A percentile compares a stretch with the other conserved stretches of the same genome.
These are phyloP conservation scores for Lipomyces yarrowii DNA, from an alignment of 1,139 yeast species.

Conservation along the genomic window DNA sequence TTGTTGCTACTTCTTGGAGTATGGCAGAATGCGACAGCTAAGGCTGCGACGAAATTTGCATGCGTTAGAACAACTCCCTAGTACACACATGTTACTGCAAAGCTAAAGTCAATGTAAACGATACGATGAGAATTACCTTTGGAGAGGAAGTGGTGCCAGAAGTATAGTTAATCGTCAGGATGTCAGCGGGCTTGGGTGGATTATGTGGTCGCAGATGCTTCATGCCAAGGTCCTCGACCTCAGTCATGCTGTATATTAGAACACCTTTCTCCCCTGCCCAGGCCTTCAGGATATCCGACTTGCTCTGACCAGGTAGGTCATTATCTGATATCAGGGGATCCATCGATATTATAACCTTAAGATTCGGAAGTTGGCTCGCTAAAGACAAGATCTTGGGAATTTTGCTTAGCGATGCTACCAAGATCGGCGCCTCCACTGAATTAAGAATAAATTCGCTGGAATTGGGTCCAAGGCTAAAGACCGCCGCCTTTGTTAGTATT, in stretches of 20 bases:
- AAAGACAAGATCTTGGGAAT: conserved; percentile 49
- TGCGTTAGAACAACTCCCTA: conserved; percentile 65
- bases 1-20: conserved; percentile 39
- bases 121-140: conserved; percentile 41
- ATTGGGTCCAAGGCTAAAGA: conserved; percentile 55
- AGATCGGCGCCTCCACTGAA: conserved; percentile 59
- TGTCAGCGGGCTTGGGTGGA: conserved; percentile 57
- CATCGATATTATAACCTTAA: conserved; percentile 55
- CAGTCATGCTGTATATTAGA: conserved; percentile 48
- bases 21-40: conserved; percentile 34
- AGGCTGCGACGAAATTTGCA: conserved; percentile 54
- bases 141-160: conserved; percentile 79
- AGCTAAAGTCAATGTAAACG: neutral
- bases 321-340: conserved; percentile 42
- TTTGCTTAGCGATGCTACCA: conserved; percentile 55
- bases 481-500: neutral
- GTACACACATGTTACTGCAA: neutral
- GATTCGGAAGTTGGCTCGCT: conserved; percentile 43
- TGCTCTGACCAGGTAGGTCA: conserved; percentile 34
- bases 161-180: conserved; percentile 72
- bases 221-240: conserved; percentile 57
- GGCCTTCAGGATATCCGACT: conserved; percentile 38
- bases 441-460: conserved; percentile 61
- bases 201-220: conserved; percentile 50
- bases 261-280: conserved; percentile 46